Evolutionary conservation across 2,329 filamentous ascomycete genomes (phyloP), one percentile per base, ranked within the genome.

Genomic region (Didymosphaeria variabile): DNA sequence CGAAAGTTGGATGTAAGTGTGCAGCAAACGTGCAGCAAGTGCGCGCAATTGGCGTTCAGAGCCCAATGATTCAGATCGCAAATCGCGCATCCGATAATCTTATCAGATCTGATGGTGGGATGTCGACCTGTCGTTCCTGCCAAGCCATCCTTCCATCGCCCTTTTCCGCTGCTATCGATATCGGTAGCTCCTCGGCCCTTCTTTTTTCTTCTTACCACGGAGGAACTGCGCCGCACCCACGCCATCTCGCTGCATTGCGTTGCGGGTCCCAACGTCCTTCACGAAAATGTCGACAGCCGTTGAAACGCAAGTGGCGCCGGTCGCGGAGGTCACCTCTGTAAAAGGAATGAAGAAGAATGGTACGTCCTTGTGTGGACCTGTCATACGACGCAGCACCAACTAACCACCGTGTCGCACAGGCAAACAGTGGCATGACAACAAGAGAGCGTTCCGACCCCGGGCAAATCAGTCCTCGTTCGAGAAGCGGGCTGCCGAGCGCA

Each of bases 401-500:
- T 47, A 21, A 60, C 47, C 67, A 71, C 45, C 68, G 66, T 49
- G 36, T 59, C 65, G 56, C 57, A 46, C 75, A 97, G 95, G 95
- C 77, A 97, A 98, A 83, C 92, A 97, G 83, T 99, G 95, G 95
- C 93, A 96, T 77, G 84, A 86, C 56, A 84, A 87, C 31, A 94
- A 93, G 77, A 91, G 90, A 65, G 88, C 95, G 0, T 98, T 98
- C 80, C 90, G 95, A 42, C 94, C 92, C 4, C 88, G 83, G 15
- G 85, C 91, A 10, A 93, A 94, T 29, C 86, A 93, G 69, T 91
- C 88, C 2, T 88, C 92, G 0, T 98, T 91, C 77, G 89, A 90
- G 68, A 90, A 93, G 79, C 89, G 94, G 56, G 82, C 87, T 49
- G 89, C 90, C 69, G 85, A 89, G 63, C 88, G 93, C 55, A 87